Conservation (phyloP, 352 stramenopile genomes). For the Phytophthora brassicae region DNA sequence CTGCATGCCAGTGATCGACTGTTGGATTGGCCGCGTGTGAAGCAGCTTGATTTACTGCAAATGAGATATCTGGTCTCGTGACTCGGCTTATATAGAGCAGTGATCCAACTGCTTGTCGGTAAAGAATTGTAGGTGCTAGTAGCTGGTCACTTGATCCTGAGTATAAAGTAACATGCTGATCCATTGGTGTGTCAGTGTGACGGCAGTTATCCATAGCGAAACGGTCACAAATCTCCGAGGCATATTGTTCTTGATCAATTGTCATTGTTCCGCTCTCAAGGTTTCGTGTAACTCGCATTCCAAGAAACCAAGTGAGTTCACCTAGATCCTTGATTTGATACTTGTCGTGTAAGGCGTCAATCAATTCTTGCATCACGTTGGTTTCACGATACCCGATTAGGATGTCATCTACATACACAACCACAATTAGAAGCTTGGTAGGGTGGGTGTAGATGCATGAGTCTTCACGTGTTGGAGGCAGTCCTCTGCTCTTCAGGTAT, state of each 20-base stretch:
- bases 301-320: conserved; percentile 1
- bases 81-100: conserved; percentile 7
- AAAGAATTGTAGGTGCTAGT: not conserved
- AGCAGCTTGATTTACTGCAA: conserved; percentile 3
- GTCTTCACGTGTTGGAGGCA: too few relatives aligned
- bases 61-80: not conserved
- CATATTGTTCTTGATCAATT: conserved; percentile 11
- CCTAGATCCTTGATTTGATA: conserved; percentile 11
- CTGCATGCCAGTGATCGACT: not conserved
- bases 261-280: not conserved
- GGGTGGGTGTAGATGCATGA: too few relatives aligned
- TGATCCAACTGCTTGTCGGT: conserved; percentile 4
- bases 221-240: not conserved
- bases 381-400: too few relatives aligned
- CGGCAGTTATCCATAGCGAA: conserved; percentile 1
- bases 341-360: not conserved
- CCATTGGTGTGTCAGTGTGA: not conserved
- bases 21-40: not conserved
- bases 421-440: too few relatives aligned
- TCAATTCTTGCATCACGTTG: not conserved
- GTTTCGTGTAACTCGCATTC: not conserved
- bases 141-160: not conserved
- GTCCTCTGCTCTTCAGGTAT: too few relatives aligned
- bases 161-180: not conserved
- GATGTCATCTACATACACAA: too few relatives aligned